Conservation (phyloP, 495 filamentous ascomycete species). For the Astrothelium macrocarpum region DNA sequence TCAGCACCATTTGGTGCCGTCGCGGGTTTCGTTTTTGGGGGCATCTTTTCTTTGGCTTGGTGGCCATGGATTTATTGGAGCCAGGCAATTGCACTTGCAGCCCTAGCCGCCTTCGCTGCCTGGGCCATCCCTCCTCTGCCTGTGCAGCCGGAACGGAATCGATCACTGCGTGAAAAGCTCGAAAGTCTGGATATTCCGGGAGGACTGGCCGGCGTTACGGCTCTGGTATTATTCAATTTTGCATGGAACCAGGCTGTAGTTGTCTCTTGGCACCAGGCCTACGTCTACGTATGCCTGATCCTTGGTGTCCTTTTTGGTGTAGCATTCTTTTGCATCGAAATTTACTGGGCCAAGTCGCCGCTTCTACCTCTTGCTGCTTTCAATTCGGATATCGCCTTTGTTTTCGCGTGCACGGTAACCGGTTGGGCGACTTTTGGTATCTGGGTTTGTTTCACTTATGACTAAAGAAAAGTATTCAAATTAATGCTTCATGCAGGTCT, state of each 20-base stretch:
- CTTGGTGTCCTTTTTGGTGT: conserved; percentile 43
- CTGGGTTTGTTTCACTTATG: conserved; percentile 37
- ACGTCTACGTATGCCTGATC: conserved; percentile 47
- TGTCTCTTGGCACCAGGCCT: conserved; percentile 47
- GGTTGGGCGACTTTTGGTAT: conserved; percentile 57
- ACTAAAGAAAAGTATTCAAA: background rate
- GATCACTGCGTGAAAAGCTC: conserved; percentile 8
- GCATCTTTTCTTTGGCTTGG: conserved; percentile 45
- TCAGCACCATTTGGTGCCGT: conserved; percentile 50
- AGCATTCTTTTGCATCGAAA: conserved; percentile 45
- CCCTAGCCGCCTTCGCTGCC: conserved; percentile 34
- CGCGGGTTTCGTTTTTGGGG: conserved; percentile 44
- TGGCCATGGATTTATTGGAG: conserved; percentile 63
- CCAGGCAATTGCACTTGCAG: conserved; percentile 38
- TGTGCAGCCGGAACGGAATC: conserved; percentile 13
- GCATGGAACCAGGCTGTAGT: conserved; percentile 46
- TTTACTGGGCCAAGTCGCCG: conserved; percentile 35
- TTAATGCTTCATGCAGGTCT: background rate
- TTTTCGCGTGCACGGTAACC: conserved; percentile 43
- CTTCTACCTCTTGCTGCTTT: conserved; percentile 46
- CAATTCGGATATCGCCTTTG: conserved; percentile 41
- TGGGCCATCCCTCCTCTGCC: conserved; percentile 39
- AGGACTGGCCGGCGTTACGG: conserved; percentile 41
- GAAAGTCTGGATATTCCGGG: conserved; percentile 43
- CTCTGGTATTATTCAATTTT: conserved; percentile 46